These are phyloP conservation scores for Candida tunisiensis DNA, from an alignment of 1,139 yeast species.

Conservation along the genomic window DNA sequence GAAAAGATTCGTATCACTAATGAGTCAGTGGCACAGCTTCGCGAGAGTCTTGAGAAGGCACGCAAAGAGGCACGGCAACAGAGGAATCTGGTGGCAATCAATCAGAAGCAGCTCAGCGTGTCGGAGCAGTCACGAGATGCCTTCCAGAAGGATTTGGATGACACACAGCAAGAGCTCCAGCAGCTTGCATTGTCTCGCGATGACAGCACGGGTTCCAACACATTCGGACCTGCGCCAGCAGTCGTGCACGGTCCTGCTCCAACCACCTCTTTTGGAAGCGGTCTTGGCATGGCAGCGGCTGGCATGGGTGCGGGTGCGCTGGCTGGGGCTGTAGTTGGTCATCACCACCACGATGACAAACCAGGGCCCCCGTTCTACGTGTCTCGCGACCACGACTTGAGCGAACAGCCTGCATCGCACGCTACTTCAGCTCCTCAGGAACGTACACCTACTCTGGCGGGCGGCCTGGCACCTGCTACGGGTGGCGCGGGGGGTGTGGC, in stretches of 20 bases:
- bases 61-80: constrained; percentile 15
- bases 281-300: constrained; percentile 10
- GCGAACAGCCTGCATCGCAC: too few species aligned
- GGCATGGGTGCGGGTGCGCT: constrained; percentile 6
- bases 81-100: constrained; percentile 16
- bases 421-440: too few species aligned
- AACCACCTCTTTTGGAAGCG: too few species aligned
- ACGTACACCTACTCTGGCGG: background rate
- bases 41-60: constrained; percentile 22
- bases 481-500: background rate
- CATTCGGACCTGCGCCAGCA: constrained; percentile 1
- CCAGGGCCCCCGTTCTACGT: too few species aligned
- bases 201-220: too few species aligned
- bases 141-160: constrained; percentile 3
- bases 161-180: constrained; percentile 6
- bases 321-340: constrained; percentile 2
- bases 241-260: too few species aligned
- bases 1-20: constrained; percentile 13
- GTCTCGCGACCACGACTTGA: too few species aligned
- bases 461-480: background rate
- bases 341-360: too few species aligned
- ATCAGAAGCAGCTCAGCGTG: background rate
- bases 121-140: constrained; percentile 18
- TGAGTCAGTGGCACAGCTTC: constrained; percentile 32
- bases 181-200: constrained; percentile 4